Base-by-base conservation (phyloP, 2,329 filamentous ascomycete genomes). In the Stagonosporopsis tanaceti region DNA sequence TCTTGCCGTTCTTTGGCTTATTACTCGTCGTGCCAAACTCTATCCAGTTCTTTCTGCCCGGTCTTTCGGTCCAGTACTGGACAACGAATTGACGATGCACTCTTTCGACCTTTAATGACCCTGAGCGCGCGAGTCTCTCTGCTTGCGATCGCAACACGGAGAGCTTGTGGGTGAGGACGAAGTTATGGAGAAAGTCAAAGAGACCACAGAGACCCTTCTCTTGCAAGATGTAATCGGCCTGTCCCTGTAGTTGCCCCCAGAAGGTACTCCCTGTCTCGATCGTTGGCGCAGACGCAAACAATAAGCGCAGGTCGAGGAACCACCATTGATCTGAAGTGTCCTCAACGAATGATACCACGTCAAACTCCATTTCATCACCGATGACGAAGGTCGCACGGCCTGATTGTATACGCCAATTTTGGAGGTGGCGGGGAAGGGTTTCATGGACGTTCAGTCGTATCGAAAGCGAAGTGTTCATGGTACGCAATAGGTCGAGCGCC, bases 301-400 rank as follows among this genome's bases (percentile, higher is more conserved):
- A 80, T 66, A 96, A 93, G 57, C 93, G 87, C 68, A 98, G 88
- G 74, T 98, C 93, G 60, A 98, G 91, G 72, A 98, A 97, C 83
- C 90, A 97, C 72, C 96, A 96, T 68, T 96, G 93, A 51, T 90
- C 89, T 30, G 87, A 82, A 17, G 88, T 86, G 63, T 95, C 89
- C 71, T 98, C 93, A 65, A 93, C 90, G 17, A 91, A 92, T 61
- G 98, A 90, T 1, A 93, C 93, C 48, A 99, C 84, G 72, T 98
- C 95, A 20, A 98, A 86, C 74, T 98, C 94, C 68, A 97, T 97
- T 74, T 98, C 94, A 50, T 86, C 86, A 2, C 86, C 80, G 1
- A 98, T 90, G 44, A 81, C 85, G 75, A 99, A 99, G 0, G 93
- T 98, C 6, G 91, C 94, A 46, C 94, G 87, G n/a, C 96, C 95